phyloP scores from a whole-genome alignment of 176 grass and related monocot species.

The Tillandsia fasciculata region DNA sequence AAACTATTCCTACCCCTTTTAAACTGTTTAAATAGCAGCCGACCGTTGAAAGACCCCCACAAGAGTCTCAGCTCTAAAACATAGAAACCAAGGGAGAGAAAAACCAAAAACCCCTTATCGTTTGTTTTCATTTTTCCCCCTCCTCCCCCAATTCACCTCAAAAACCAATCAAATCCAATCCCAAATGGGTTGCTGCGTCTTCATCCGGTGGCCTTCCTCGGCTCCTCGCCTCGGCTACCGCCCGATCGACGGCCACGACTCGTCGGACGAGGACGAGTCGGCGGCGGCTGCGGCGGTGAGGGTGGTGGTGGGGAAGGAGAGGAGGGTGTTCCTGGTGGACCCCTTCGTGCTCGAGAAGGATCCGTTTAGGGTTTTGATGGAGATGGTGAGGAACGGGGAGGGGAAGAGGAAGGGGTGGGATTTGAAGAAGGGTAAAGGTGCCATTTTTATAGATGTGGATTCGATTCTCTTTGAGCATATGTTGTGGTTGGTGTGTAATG shows the following conservation, averaged over 20 bases:
- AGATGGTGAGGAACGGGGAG: conserved; percentile 37
- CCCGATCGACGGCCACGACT: conserved; percentile 15
- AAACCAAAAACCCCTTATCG: not conserved
- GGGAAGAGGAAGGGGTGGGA: conserved; percentile 24
- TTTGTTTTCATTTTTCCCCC: not conserved
- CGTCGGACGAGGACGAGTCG: not conserved
- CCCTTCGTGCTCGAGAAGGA: conserved; percentile 77
- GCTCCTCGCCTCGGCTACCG: conserved; percentile 54
- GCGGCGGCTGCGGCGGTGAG: conserved; percentile 32
- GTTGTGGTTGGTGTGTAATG: conserved; percentile 38
- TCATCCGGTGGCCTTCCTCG: conserved; percentile 43
- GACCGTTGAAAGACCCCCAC: too few species aligned
- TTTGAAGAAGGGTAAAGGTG: not conserved
- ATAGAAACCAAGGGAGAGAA: not conserved
- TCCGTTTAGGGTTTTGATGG: conserved; percentile 73
- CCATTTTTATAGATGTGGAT: conserved; percentile 35
- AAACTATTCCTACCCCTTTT: too few species aligned
- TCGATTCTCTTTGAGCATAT: conserved; percentile 68
- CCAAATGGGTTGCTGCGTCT: conserved; percentile 71
- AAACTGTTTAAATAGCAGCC: too few species aligned
- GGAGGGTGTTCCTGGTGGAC: conserved; percentile 70
- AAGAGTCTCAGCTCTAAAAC: not conserved
- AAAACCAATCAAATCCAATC: not conserved
- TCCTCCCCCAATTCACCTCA: not conserved
- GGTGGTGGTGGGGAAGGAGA: conserved; percentile 92